These are phyloP conservation scores for Paramecium tetraurelia DNA, from an alignment of 73 alveolate species.

Conservation along the genomic window DNA sequence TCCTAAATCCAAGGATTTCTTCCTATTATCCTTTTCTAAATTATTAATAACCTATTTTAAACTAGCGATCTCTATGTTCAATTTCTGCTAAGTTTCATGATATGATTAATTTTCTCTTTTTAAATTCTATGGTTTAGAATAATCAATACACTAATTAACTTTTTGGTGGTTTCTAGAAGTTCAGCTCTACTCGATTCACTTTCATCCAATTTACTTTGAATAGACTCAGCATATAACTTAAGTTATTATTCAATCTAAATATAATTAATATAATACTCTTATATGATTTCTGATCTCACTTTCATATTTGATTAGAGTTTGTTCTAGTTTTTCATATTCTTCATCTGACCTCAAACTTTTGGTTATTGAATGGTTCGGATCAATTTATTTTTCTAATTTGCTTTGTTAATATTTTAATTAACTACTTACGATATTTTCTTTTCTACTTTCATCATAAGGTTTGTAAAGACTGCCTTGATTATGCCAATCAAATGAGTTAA, in stretches of 20 bases:
- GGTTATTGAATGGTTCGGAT: neutral
- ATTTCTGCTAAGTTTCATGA: neutral
- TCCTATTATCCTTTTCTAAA: neutral
- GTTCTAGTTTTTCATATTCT: conserved; percentile 47
- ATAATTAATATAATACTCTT: neutral
- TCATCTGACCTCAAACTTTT: neutral
- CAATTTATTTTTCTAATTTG: neutral
- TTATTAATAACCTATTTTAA: neutral
- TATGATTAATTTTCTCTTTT: conserved; percentile 10
- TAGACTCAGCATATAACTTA: conserved; percentile 36
- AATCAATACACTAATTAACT: neutral
- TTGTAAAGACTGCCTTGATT: conserved; percentile 18
- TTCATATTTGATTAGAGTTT: conserved; percentile 14
- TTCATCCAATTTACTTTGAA: conserved; percentile 1
- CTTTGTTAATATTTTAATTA: neutral
- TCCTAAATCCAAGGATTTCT: neutral
- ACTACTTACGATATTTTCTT: conserved; percentile 26
- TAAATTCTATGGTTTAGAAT: neutral
- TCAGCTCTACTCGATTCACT: neutral
- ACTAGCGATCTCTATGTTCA: neutral
- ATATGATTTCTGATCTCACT: conserved; percentile 39
- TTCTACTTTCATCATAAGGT: conserved; percentile 2
- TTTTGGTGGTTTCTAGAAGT: neutral
- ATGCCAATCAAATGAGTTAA: conserved; percentile 32
- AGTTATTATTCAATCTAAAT: conserved; percentile 8